Evolutionary conservation across 768 basidiomycete genomes (phyloP), one percentile per base, ranked within the genome.

Genomic region (Pisolithus sp.): DNA sequence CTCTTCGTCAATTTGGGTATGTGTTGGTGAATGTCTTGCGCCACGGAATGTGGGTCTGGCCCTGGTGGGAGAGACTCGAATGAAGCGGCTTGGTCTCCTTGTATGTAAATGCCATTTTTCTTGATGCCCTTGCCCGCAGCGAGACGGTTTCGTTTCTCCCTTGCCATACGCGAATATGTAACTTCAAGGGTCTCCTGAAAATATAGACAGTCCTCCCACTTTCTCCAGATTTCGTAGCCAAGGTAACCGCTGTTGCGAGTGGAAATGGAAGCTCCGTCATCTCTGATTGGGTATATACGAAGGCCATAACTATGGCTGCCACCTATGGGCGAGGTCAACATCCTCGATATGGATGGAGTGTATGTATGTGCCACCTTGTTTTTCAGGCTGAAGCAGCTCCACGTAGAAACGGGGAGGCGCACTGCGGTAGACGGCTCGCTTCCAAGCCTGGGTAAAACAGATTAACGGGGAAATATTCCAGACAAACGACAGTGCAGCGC

Each of bases 41-140:
- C 81, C 40, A 91, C 77, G 13, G 83, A 82, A 45, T 77, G 79
- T 5, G 87, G 86, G 59, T 88, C 77, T n/a, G 89, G 89, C 7
- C 88, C 89, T 7, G 86, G 85, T 12, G 89, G 89, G 18, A 92
- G 75, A 1, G 88, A 90, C 48, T 91, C 89, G 74, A 85, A 92
- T 13, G 89, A 91, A 1, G 89, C 83, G 2, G 89, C 89, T 51
- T 76, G 73, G 61, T 89, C 83, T 30, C 81, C 77, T 53, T 82
- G 79, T 53, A 86, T 77, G 53, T 88, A 79, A 2, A 87, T 75
- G 17, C 85, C 80, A 50, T 82, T 71, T 54, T 79, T 83, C 72
- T 86, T 86, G 51, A 89, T 76, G 13, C 87, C 86, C 60, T 88
- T 90, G 0, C 89, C 89, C 15, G 80, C 78, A 5, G 72, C 67